phyloP scores from a whole-genome alignment of 192 early-diverging fungal genomes.

The Podila clonocystis region DNA sequence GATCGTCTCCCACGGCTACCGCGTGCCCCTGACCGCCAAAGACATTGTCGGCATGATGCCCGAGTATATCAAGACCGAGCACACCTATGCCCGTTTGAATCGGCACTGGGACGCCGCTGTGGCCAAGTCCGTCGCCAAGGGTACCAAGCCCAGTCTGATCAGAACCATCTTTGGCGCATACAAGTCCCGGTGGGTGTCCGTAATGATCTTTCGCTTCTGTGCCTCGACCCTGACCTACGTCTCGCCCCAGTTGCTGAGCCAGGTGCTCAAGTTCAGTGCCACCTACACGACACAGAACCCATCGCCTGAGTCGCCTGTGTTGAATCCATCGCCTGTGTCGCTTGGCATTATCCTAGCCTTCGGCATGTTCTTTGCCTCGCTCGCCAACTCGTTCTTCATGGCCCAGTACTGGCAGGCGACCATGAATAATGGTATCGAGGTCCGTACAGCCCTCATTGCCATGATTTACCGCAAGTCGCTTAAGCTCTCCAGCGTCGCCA shows the following conservation, averaged over 20 bases:
- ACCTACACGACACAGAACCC: slow-evolving; percentile 23
- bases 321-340: slow-evolving; percentile 24
- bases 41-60: slow-evolving; percentile 44
- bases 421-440: slow-evolving; percentile 43
- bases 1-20: slow-evolving; percentile 41
- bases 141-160: slow-evolving; percentile 22
- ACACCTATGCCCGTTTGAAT: slow-evolving; percentile 9
- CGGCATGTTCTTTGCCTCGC: slow-evolving; percentile 48
- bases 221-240: slow-evolving; percentile 38
- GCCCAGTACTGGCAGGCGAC: slow-evolving; percentile 31
- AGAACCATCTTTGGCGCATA: slow-evolving; percentile 26
- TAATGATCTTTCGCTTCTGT: slow-evolving; percentile 27
- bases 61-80: slow-evolving; percentile 19
- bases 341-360: slow-evolving; percentile 47
- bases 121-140: slow-evolving; percentile 13
- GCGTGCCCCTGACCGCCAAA: slow-evolving; percentile 14
- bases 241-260: slow-evolving; percentile 30
- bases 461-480: slow-evolving; percentile 56
- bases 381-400: slow-evolving; percentile 33
- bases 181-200: slow-evolving; percentile 18
- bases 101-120: slow-evolving; percentile 23
- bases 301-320: slow-evolving; percentile 22
- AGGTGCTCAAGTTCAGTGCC: slow-evolving; percentile 35
- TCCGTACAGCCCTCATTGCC: slow-evolving; percentile 48
- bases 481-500: slow-evolving; percentile 32